Conservation (phyloP, 306 rosid genomes). For the Ochetophila trinervis region DNA sequence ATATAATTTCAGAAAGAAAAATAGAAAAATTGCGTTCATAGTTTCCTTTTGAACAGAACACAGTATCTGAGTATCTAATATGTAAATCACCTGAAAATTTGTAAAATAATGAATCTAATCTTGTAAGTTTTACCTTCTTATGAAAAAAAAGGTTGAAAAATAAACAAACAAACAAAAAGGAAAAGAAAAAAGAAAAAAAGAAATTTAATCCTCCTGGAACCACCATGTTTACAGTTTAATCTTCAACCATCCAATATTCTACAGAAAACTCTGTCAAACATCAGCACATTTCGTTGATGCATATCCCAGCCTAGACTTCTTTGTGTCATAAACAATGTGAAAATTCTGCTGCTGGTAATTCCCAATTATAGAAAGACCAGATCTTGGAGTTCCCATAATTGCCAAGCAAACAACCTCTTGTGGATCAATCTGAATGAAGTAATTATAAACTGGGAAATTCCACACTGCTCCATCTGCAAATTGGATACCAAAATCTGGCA, state of each 20-base stretch:
- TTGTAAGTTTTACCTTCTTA: conserved; percentile 3
- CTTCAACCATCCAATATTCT: conserved; percentile 16
- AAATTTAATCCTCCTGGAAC: conserved; percentile 22
- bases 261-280: conserved; percentile 37
- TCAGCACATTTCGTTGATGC: conserved; percentile 90
- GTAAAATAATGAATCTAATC: conserved; percentile 21
- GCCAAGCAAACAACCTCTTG: conserved; percentile 75
- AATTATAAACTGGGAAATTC: conserved; percentile 89
- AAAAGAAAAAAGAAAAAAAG: conserved; percentile 7
- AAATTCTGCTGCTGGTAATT: conserved; percentile 99
- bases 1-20: not conserved
- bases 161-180: conserved; percentile 7
- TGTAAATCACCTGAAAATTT: conserved; percentile 1
- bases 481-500: conserved; percentile 70
- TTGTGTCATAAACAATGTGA: conserved; percentile 73
- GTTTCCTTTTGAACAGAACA: not conserved
- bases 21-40: conserved; percentile 8
- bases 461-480: conserved; percentile 86
- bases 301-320: conserved; percentile 84
- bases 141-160: conserved; percentile 10
- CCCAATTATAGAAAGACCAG: conserved; percentile 81
- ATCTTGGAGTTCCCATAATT: conserved; percentile 62
- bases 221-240: conserved; percentile 37
- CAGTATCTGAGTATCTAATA: conserved; percentile 14
- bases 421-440: conserved; percentile 72